Conservation (phyloP, 2,329 filamentous ascomycete genomes). For the Cladosporium velox region DNA sequence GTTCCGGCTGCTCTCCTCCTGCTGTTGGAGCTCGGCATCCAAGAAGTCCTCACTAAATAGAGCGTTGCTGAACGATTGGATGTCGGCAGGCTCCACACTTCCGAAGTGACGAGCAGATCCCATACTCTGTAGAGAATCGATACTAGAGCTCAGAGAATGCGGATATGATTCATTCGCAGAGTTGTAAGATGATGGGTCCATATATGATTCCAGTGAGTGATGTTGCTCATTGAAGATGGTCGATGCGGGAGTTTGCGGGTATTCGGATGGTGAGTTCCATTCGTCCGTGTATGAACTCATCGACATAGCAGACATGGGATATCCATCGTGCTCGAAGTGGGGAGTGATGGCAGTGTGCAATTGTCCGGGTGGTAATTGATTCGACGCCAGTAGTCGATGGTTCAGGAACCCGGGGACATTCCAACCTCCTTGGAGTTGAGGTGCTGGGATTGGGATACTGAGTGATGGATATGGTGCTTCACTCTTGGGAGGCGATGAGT, state of each 20-base stretch:
- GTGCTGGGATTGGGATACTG: constrained; percentile 23
- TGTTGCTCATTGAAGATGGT: constrained; percentile 25
- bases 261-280: constrained; percentile 50
- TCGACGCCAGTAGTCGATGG: constrained; percentile 28
- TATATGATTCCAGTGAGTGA: constrained; percentile 9
- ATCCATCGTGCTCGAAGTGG: constrained; percentile 44
- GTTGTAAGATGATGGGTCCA: constrained; percentile 14
- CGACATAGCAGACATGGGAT: constrained; percentile 50
- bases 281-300: constrained; percentile 52
- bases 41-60: constrained; percentile 20
- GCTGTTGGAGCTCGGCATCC: constrained; percentile 26
- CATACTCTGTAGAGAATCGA: constrained; percentile 48
- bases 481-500: not conserved
- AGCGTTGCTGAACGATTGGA: constrained; percentile 17
- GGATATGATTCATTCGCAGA: constrained; percentile 41
- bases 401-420: constrained; percentile 42
- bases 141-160: constrained; percentile 41
- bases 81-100: constrained; percentile 1
- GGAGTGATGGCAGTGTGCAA: constrained; percentile 45
- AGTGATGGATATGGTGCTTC: constrained; percentile 9
- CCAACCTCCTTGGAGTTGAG: constrained; percentile 37
- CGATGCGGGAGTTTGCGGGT: constrained; percentile 50
- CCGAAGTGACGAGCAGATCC: constrained; percentile 17
- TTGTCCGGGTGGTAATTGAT: constrained; percentile 45
- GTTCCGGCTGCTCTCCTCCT: constrained; percentile 25